phyloP scores from a whole-genome alignment of 2,329 filamentous ascomycete genomes.

The Blastomyces parvus region DNA sequence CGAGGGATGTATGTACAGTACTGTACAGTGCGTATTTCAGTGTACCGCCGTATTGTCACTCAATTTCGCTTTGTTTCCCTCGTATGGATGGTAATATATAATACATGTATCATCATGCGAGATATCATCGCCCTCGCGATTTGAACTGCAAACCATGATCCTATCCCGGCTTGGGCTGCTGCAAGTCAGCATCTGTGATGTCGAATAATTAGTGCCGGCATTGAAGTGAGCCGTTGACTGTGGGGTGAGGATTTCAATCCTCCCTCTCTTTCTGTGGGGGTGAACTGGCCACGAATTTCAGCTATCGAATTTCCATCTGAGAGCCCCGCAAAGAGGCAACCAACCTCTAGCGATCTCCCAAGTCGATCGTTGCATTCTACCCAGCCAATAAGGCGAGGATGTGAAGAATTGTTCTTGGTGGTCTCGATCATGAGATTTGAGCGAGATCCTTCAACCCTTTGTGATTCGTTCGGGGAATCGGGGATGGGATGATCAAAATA shows the following conservation, averaged over 20 bases:
- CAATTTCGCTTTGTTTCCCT: neutral
- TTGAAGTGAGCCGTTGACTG: neutral
- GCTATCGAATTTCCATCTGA: too few relatives aligned
- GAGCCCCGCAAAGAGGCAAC: neutral
- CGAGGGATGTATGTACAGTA: neutral
- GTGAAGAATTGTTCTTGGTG: neutral
- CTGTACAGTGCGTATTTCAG: neutral
- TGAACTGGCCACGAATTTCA: too few relatives aligned
- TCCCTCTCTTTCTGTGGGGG: too few relatives aligned
- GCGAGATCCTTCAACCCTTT: neutral
- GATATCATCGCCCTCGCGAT: neutral
- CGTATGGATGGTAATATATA: neutral
- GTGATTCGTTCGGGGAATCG: neutral
- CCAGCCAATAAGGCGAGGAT: neutral
- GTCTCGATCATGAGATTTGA: neutral
- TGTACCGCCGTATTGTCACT: neutral
- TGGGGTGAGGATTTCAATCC: too few relatives aligned
- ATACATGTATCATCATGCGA: too few relatives aligned
- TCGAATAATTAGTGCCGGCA: neutral
- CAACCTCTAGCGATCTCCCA: neutral
- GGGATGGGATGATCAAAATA: neutral
- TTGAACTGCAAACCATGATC: neutral
- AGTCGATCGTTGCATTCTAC: neutral
- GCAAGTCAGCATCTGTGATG: neutral
- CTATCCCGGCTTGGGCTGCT: neutral